Conservation (phyloP, 2,329 filamentous ascomycete genomes). For the Microsporum ferrugineum region DNA sequence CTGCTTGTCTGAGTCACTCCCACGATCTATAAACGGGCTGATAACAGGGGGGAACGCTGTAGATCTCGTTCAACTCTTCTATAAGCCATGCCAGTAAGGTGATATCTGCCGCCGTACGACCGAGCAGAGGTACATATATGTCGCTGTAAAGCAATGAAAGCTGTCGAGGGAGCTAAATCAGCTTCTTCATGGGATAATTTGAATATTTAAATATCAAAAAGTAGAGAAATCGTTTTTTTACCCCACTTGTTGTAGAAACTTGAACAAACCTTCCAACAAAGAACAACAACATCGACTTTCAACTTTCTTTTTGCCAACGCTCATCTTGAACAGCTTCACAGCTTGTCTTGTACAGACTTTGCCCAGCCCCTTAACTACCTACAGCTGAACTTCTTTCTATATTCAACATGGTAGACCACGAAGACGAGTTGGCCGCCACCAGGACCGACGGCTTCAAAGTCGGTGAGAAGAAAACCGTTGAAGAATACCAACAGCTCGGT, state of each 20-base stretch:
- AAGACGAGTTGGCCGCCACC: slow-evolving; percentile 76
- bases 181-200: too few species aligned
- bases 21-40: too few species aligned
- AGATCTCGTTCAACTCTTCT: too few species aligned
- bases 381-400: not conserved
- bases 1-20: not conserved
- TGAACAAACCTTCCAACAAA: not conserved
- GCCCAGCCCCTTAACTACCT: not conserved
- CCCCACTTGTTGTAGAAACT: not conserved
- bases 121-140: too few species aligned
- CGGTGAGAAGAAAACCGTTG: slow-evolving; percentile 94
- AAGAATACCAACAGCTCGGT: slow-evolving; percentile 92
- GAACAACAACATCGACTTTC: not conserved
- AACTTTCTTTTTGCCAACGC: not conserved
- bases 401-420: slow-evolving; percentile 53
- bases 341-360: not conserved
- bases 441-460: slow-evolving; percentile 95
- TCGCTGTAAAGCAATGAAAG: too few species aligned
- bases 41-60: too few species aligned
- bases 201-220: too few species aligned
- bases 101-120: too few species aligned
- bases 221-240: not conserved
- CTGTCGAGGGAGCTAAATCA: too few species aligned
- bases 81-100: too few species aligned
- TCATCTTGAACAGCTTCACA: not conserved